phyloP scores from a whole-genome alignment of 257 asterid species.

The Lantana camara region DNA sequence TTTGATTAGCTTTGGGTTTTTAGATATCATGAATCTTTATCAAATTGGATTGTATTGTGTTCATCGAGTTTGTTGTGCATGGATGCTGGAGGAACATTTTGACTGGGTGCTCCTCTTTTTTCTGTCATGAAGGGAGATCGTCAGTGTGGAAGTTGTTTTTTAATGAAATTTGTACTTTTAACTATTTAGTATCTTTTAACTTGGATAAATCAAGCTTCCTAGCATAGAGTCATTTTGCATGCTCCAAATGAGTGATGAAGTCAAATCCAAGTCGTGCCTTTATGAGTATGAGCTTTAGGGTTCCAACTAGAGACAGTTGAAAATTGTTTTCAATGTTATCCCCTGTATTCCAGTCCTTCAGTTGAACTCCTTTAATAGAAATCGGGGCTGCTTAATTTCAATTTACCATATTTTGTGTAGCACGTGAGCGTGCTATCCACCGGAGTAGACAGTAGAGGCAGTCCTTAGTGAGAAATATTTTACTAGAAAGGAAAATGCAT shows the following conservation, averaged over 20 bases:
- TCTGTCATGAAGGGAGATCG: background rate
- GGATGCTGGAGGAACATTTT: background rate
- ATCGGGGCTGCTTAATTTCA: background rate
- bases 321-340: background rate
- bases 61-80: background rate
- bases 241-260: background rate
- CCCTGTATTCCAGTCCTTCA: background rate
- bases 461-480: background rate
- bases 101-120: background rate
- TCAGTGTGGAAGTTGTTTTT: background rate
- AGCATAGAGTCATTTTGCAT: background rate
- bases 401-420: background rate
- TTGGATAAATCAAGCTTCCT: background rate
- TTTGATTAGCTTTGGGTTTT: background rate
- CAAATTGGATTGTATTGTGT: background rate
- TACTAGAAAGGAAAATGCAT: background rate
- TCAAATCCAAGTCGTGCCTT: background rate
- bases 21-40: background rate
- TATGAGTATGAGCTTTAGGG: background rate
- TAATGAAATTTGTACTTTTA: background rate
- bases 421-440: background rate
- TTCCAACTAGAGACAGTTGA: background rate
- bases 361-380: background rate
- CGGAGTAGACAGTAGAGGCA: background rate
- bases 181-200: background rate